Base-by-base conservation (phyloP, 2,329 filamentous ascomycete genomes). In the Colletotrichum navitas region DNA sequence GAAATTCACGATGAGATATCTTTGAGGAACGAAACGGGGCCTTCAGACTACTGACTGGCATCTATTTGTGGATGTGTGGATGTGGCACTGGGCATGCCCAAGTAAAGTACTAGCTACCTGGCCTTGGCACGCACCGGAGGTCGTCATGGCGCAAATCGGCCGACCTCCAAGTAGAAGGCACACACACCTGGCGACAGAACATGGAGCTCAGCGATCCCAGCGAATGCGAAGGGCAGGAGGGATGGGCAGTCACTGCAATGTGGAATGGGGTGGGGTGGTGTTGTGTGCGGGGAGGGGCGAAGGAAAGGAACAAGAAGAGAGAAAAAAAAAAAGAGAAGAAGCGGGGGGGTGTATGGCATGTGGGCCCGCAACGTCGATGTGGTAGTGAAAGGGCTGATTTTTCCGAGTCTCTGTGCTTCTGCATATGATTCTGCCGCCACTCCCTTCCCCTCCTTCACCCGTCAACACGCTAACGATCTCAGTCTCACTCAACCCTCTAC, bases 401-500 rank as follows among this genome's bases (percentile, higher is more conserved):
- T 32, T 60, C 24, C 43, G 49, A 24, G 21, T n/a, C 55, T 34
- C 26, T 60, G n/a, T 60, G 45, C 45, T 43, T 61, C 32, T 24
- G 36, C 32, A 47, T 24, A n/a, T 39, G 26, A n/a, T 32, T 54
- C 18, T 52, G 34, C n/a, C 51, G n/a, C 34, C 54, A 41, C 34
- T 5, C n/a, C 32, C n/a, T 5, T 18, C 54, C 32, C 12, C 21
- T 39, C 39, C 24, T 34, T 32, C 34, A 45, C 32, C 60, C 29
- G 32, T 52, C 36, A 24, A 14, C 24, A 47, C 63, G 29, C 64
- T 61, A 71, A 63, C 12, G 8, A 43, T 55, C 21, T 34, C 43
- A 39, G 68, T 64, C 52, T 63, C 65, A 68, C 45, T 68, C 59
- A 1, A 63, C 59, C 65, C 54, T 36, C 59, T 54, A 66, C 59